Evolutionary conservation across 2,329 filamentous ascomycete species (phyloP).

Genomic region (Colletotrichum euphorbiae): DNA sequence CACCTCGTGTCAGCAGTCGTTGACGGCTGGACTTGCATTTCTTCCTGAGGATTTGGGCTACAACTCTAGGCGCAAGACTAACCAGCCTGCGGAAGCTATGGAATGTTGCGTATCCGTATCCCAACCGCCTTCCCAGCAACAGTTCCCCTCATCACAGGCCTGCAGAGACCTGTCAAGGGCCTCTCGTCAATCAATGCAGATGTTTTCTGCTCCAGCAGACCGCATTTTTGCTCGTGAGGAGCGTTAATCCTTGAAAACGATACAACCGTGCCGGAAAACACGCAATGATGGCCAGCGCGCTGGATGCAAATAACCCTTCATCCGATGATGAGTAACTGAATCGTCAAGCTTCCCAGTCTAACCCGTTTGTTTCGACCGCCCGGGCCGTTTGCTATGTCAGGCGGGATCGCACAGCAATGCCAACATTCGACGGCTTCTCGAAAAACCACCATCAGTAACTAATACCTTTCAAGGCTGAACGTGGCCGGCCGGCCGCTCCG

Average conservation of each 20-base stretch:
- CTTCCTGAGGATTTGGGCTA: background rate
- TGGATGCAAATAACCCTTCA: conserved; percentile 4
- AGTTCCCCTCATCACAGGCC: background rate
- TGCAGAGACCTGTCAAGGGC: conserved; percentile 24
- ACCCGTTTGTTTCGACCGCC: conserved; percentile 14
- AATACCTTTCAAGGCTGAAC: conserved; percentile 8
- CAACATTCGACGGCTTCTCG: conserved; percentile 33
- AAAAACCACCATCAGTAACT: conserved; percentile 14
- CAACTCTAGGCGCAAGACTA: background rate
- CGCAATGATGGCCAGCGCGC: background rate
- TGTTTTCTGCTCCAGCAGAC: background rate
- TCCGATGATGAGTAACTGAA: conserved; percentile 18
- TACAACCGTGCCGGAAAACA: background rate
- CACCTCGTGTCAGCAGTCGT: conserved; percentile 1
- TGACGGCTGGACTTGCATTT: conserved; percentile 7
- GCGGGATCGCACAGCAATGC: background rate
- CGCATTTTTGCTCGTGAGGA: conserved; percentile 1
- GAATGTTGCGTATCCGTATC: background rate
- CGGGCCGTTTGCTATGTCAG: conserved; percentile 4
- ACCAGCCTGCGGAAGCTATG: background rate
- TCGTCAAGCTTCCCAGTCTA: conserved; percentile 12
- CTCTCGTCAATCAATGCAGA: background rate
- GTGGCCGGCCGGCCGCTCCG: conserved; percentile 23
- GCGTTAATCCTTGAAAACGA: background rate
- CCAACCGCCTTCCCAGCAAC: background rate